Conservation (phyloP, 2,329 filamentous ascomycete genomes). For the Rhinocladiella mackenziei region DNA sequence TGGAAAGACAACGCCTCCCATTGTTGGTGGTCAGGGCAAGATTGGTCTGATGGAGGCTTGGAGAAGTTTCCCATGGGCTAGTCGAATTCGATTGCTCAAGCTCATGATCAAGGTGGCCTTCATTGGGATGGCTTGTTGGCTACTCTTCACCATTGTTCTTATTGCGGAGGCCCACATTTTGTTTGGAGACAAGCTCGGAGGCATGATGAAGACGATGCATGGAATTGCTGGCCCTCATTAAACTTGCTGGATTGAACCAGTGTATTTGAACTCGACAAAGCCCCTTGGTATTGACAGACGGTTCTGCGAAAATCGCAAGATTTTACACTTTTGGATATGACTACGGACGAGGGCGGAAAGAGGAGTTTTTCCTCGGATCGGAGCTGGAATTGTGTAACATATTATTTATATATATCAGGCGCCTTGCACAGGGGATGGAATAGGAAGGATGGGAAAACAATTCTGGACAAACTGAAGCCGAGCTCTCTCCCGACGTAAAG, state of each 20-base stretch:
- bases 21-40: slow-evolving; percentile 68
- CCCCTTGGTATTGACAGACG: too few species aligned
- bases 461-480: slow-evolving; percentile 3
- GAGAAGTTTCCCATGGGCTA: slow-evolving; percentile 68
- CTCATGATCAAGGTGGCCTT: slow-evolving; percentile 68
- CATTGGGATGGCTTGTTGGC: slow-evolving; percentile 48
- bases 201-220: slow-evolving; percentile 29
- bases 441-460: too few species aligned
- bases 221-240: slow-evolving; percentile 15
- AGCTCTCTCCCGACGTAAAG: neutral
- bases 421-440: too few species aligned
- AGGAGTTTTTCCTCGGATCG: too few species aligned
- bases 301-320: neutral
- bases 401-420: too few species aligned
- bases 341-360: too few species aligned
- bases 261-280: too few species aligned
- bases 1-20: slow-evolving; percentile 69
- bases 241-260: neutral
- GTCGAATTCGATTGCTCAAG: slow-evolving; percentile 69
- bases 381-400: too few species aligned
- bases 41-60: slow-evolving; percentile 72
- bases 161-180: slow-evolving; percentile 52
- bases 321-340: too few species aligned
- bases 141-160: slow-evolving; percentile 50
- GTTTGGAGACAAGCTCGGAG: slow-evolving; percentile 35